Evolutionary conservation across 441 rosid genomes (phyloP).

Genomic region (Erysimum pusillum): DNA sequence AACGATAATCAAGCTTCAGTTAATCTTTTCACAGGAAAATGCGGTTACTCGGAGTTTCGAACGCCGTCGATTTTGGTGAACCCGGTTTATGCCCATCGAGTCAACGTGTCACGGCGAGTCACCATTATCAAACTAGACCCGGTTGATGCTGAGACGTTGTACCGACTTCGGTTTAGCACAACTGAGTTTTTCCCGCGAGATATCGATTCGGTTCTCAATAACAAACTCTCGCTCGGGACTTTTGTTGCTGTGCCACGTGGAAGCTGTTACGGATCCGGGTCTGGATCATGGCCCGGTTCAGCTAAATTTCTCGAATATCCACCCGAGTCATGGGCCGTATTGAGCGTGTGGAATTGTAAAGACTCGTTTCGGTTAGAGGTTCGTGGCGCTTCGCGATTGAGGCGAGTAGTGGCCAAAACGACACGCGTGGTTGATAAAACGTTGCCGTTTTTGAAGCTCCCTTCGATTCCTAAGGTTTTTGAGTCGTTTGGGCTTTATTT

Average conservation of each 20-base stretch:
- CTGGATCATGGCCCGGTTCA: slow-evolving; percentile 72
- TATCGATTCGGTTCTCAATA: slow-evolving; percentile 78
- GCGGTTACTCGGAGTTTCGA: slow-evolving; percentile 93
- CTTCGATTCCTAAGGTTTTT: slow-evolving; percentile 86
- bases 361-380: slow-evolving; percentile 79
- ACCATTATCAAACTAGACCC: slow-evolving; percentile 57
- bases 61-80: slow-evolving; percentile 88
- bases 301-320: slow-evolving; percentile 66
- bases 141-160: slow-evolving; percentile 73
- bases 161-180: slow-evolving; percentile 81
- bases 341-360: slow-evolving; percentile 88
- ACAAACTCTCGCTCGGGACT: slow-evolving; percentile 80
- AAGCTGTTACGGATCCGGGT: slow-evolving; percentile 42
- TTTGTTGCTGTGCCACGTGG: slow-evolving; percentile 89
- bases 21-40: slow-evolving; percentile 79
- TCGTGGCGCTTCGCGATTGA: slow-evolving; percentile 74
- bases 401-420: slow-evolving; percentile 65
- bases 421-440: slow-evolving; percentile 72
- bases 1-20: slow-evolving; percentile 87
- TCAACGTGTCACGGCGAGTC: slow-evolving; percentile 53
- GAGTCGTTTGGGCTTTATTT: slow-evolving; percentile 83
- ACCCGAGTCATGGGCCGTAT: slow-evolving; percentile 91
- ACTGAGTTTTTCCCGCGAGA: slow-evolving; percentile 98
- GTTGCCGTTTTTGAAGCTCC: slow-evolving; percentile 78
- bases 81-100: slow-evolving; percentile 84